phyloP scores from a whole-genome alignment of 345 rosid genomes.

The Clausena lansium region DNA sequence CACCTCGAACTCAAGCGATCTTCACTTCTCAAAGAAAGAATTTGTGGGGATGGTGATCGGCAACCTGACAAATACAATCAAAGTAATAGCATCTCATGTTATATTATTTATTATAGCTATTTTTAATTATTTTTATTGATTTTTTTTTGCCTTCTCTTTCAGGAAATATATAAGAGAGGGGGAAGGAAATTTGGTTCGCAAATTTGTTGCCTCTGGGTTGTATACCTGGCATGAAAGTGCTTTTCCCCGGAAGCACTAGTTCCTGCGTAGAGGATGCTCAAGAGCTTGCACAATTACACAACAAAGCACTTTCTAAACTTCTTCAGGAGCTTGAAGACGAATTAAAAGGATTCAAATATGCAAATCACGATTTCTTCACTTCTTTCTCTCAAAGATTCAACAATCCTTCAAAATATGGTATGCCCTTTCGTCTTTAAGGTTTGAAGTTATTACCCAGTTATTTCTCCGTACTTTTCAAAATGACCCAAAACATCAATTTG shows the following conservation, averaged over 20 bases:
- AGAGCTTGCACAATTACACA: not conserved
- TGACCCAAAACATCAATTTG: not conserved
- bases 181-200: slow-evolving; percentile 5
- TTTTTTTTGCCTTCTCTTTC: not conserved
- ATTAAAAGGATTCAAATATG: slow-evolving; percentile 12
- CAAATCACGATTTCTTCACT: not conserved
- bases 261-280: not conserved
- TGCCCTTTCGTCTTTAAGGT: not conserved
- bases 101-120: too few species aligned
- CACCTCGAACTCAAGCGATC: not conserved
- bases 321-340: not conserved
- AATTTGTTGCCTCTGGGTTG: not conserved
- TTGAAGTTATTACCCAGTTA: too few species aligned
- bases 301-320: not conserved
- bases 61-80: slow-evolving; percentile 7
- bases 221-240: not conserved
- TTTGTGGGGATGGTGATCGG: slow-evolving; percentile 14
- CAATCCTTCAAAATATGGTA: slow-evolving; percentile 24
- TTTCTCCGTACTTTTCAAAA: not conserved
- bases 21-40: not conserved
- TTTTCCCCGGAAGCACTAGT: not conserved
- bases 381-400: not conserved
- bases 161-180: not conserved
- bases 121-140: not conserved
- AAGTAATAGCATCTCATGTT: not conserved